Evolutionary conservation across 1,139 yeast species (phyloP), one percentile per base, ranked within the genome.

Genomic region (Ogataea hybrid): DNA sequence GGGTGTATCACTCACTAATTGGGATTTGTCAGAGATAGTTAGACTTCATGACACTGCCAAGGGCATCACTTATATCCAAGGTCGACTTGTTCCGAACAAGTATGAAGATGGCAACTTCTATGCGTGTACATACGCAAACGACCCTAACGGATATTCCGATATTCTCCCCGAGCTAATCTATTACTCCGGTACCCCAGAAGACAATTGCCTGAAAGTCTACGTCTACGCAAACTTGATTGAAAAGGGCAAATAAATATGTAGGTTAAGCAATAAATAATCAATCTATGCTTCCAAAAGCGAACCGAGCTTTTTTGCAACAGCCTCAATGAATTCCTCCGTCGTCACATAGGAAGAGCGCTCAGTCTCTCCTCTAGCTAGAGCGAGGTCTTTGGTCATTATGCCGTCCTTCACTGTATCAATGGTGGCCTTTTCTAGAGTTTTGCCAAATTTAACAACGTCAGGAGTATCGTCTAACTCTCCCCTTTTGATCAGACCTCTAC

Each of bases 381-480:
- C 92, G 61, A 84, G 75, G 63, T 84, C 94, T 65, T 84, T 84
- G 46, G 94, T 84, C 92, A 84, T 84, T 52, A 81, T 75, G 48
- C 84, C 83, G 57, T 82, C 90, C 58, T 77, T 81, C 37, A 84
- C 94, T 20, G 89, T 81, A 53, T 81, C 83, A 44, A 82, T 62
- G 38, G 87, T 82, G 41, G 87, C 84, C 53, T 74, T 64, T 67
- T 84, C 94, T 56, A 84, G 69, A 41, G 68, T 64, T 49, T 80
- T 70, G 44, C 85, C 90, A 59, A 84, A 84, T 46, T 74, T 67
- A 43, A 80, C 77, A 46, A 84, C 89, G 9, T 77, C 85, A 35
- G 84, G 84, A 31, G 90, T 84, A 39, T 64, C 64, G 61, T 84
- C 94, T 55, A 84, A 69, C 62, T 76, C 79, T 58, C 92, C 94